Percentiles rank a stretch among this genome's conserved stretches.
phyloP scores from a whole-genome alignment of 441 rosid species.

The Pelargonium cotyledonis region DNA sequence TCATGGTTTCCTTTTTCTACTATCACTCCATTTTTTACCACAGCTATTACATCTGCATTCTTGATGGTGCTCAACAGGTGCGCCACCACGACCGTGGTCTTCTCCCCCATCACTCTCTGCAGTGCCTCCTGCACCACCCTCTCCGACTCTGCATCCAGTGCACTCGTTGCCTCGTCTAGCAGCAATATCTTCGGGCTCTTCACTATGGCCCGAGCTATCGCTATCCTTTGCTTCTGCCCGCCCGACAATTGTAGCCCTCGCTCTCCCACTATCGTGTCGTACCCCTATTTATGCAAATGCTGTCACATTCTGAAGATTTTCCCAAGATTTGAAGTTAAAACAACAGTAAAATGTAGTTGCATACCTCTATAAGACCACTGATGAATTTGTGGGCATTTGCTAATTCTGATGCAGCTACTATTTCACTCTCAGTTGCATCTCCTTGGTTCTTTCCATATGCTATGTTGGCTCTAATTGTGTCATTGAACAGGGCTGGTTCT shows the following conservation, averaged over 20 bases:
- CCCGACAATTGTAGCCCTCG: constrained; percentile 65
- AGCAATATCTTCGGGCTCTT: constrained; percentile 52
- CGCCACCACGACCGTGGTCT: constrained; percentile 62
- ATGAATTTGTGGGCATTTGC: constrained; percentile 83
- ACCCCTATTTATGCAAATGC: constrained; percentile 24
- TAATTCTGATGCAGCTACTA: constrained; percentile 49
- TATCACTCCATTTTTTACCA: constrained; percentile 52
- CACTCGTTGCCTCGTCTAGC: constrained; percentile 67
- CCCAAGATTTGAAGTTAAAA: no score
- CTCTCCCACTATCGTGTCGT: constrained; percentile 61
- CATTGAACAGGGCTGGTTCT: constrained; percentile 73
- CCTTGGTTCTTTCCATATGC: constrained; percentile 59
- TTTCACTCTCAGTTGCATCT: constrained; percentile 51
- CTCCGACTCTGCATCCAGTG: constrained; percentile 62
- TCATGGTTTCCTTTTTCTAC: constrained; percentile 67
- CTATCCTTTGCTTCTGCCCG: constrained; percentile 70
- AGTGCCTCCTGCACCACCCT: constrained; percentile 61
- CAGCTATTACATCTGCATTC: constrained; percentile 55
- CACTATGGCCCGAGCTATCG: constrained; percentile 61
- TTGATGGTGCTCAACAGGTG: constrained; percentile 52
- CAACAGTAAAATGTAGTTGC: not conserved
- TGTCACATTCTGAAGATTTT: not conserved
- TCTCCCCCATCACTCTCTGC: constrained; percentile 46
- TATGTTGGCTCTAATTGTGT: constrained; percentile 62
- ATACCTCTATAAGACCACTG: constrained; percentile 54